phyloP scores from a whole-genome alignment of 176 grass and related monocot species.

The Aegilops longissima region DNA sequence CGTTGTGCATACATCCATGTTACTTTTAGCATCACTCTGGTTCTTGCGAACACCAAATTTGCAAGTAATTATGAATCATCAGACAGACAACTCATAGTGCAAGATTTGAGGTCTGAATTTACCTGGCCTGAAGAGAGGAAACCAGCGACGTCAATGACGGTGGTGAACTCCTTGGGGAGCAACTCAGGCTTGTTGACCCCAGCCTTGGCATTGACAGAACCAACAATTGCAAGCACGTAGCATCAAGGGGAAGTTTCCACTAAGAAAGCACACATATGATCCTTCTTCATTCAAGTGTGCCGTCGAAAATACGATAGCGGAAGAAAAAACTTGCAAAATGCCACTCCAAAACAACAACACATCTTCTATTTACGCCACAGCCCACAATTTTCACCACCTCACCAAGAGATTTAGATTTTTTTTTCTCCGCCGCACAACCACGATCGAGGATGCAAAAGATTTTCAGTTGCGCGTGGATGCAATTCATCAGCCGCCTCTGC shows the following conservation, averaged over 20 bases:
- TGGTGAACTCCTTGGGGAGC: constrained; percentile 86
- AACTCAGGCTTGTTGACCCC: constrained; percentile 91
- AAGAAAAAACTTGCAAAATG: background rate
- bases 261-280: background rate
- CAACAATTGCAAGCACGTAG: constrained; percentile 47
- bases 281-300: background rate
- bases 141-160: constrained; percentile 91
- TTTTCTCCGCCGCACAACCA: background rate
- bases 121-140: constrained; percentile 97
- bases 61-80: background rate
- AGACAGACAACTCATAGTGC: background rate
- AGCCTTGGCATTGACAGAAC: constrained; percentile 59
- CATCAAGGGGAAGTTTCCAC: background rate
- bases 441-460: background rate
- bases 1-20: too few species aligned
- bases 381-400: background rate
- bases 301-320: background rate
- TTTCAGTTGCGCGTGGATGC: too few species aligned
- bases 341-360: background rate
- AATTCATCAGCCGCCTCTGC: too few species aligned
- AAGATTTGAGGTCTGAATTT: background rate
- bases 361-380: background rate
- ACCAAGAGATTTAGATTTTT: background rate
- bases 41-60: background rate
- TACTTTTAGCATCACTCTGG: too few species aligned